Base-by-base conservation (phyloP, 2,329 filamentous ascomycete species). In the Chrysoporthe austroafricana region DNA sequence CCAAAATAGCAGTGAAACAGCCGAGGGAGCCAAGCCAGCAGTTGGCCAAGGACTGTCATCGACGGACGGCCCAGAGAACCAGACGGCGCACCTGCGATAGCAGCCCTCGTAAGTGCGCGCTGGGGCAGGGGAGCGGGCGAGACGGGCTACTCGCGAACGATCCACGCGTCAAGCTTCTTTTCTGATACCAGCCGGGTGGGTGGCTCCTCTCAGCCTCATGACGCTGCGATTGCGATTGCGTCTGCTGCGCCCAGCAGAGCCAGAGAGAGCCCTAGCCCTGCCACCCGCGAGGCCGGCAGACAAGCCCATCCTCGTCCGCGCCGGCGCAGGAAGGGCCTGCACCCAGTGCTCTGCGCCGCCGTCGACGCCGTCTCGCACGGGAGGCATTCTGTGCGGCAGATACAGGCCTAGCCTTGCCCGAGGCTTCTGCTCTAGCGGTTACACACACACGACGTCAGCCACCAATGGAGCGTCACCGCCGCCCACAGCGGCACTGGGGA, bases 1-100 rank as follows among this genome's bases (percentile, higher is more conserved):
- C 60, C 44, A 66, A 66, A 69, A 66, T 69, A 69, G 64, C 44
- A 66, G 36, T 66, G 60, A 66, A 69, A 66, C 60, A 66, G 61
- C 60, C 60, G 67, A 63, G 67, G 63, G 58, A 34, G 44, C 44
- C 63, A 21, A 46, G 52, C 60, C 44, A 44, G 50, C 34, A 16
- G 34, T 6, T 26, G 14, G 43, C 63, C 43, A 52, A 52, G 44
- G 36, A 32, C 56, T 21, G 54, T 3, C 34, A 34, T 6, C 39
- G 26, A n/a, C 36, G 34, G 26, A 26, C 26, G 26, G 26, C 13
- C 56, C 34, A 59, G 26, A 59, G 32, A 59, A 59, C 39, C 32
- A 59, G 36, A 43, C 34, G 56, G n/a, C 14, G 7, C 7, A 9
- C 26, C 60, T 43, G 56, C 54, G 54, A 61, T 58, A 48, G 56